phyloP scores from a whole-genome alignment of 2,329 filamentous ascomycete genomes.

The Chaetomiaceae sp. region DNA sequence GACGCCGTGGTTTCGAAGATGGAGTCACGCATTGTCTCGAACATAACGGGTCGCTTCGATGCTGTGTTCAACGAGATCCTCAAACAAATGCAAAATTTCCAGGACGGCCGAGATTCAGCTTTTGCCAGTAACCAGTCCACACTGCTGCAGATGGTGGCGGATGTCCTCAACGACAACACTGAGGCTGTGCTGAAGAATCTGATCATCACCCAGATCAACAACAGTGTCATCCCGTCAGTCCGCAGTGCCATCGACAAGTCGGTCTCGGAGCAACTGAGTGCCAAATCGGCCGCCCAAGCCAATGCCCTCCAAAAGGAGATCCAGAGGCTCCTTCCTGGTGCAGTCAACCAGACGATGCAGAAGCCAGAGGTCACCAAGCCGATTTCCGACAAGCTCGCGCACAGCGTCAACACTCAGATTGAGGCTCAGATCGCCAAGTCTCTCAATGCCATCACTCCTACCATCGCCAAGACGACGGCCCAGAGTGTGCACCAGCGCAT shows the following conservation, averaged over 20 bases:
- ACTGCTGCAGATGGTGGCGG: conserved; percentile 53
- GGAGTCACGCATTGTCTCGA: conserved; percentile 46
- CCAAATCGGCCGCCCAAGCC: conserved; percentile 63
- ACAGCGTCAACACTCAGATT: conserved; percentile 61
- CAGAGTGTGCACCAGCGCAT: conserved; percentile 61
- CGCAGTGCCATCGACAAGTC: conserved; percentile 61
- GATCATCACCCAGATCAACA: conserved; percentile 69
- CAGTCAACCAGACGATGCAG: conserved; percentile 63
- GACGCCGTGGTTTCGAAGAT: conserved; percentile 51
- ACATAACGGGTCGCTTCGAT: conserved; percentile 43
- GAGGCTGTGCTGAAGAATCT: conserved; percentile 71
- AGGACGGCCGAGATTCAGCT: conserved; percentile 38
- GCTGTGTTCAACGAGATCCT: conserved; percentile 53
- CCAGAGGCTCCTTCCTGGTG: conserved; percentile 62
- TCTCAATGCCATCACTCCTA: conserved; percentile 61
- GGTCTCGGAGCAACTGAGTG: conserved; percentile 66
- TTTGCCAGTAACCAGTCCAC: conserved; percentile 59
- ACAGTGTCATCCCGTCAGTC: conserved; percentile 70
- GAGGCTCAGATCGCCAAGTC: conserved; percentile 62
- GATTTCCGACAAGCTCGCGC: conserved; percentile 67
- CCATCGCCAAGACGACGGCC: conserved; percentile 59
- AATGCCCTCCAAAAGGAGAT: conserved; percentile 67
- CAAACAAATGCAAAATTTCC: conserved; percentile 50
- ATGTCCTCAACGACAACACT: conserved; percentile 58
- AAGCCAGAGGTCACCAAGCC: conserved; percentile 67